These are phyloP conservation scores for Smittium culicis DNA, from an alignment of 371 early-diverging fungal genomes.

Conservation along the genomic window DNA sequence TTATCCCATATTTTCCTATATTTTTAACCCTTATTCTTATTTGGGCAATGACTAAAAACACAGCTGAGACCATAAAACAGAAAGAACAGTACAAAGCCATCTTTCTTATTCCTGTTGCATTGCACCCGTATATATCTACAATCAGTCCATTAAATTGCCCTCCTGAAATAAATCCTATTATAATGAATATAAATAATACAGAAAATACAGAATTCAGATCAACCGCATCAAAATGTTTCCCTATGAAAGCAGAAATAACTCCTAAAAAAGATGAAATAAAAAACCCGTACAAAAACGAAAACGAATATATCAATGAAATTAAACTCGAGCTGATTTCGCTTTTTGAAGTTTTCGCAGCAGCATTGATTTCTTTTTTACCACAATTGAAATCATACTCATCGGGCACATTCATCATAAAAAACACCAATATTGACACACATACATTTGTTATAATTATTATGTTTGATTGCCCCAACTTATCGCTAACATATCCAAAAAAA, in stretches of 20 bases:
- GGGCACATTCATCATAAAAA: neutral
- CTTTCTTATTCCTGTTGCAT: neutral
- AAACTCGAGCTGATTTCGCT: neutral
- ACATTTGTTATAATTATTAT: neutral
- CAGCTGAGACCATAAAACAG: neutral
- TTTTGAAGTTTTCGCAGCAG: neutral
- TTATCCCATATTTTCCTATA: neutral
- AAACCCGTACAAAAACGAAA: neutral
- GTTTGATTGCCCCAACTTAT: conserved; percentile 4
- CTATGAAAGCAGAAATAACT: neutral
- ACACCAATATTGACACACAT: neutral
- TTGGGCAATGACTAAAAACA: neutral
- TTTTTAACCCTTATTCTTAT: neutral
- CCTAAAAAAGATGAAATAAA: neutral
- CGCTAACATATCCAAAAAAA: neutral
- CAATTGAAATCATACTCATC: neutral
- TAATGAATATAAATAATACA: neutral
- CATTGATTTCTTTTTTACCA: neutral
- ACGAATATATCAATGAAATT: no score
- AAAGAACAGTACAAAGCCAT: neutral
- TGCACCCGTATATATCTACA: neutral
- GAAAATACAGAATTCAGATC: neutral
- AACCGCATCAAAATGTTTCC: neutral
- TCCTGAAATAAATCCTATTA: neutral
- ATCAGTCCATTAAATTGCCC: neutral